Percentiles rank a stretch among this genome's conserved stretches.
phyloP scores from a whole-genome alignment of 495 filamentous ascomycete species.

The Stereocaulon alpinum region DNA sequence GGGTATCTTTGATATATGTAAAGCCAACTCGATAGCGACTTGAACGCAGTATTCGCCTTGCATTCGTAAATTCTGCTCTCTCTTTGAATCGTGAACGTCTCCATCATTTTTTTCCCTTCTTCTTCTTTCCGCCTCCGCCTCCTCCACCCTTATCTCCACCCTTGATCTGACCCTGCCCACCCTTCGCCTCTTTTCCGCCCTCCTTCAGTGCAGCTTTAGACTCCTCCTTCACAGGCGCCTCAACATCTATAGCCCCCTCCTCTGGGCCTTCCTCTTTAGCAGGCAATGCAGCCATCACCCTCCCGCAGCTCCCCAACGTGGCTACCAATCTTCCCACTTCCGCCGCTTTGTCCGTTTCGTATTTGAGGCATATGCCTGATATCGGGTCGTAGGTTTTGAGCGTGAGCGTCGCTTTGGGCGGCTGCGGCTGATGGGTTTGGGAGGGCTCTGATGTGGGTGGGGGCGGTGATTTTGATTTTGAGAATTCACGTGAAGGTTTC shows the following conservation, averaged over 20 bases:
- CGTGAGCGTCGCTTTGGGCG: conserved; percentile 52
- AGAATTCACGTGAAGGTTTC: not conserved
- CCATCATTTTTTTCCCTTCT: conserved; percentile 18
- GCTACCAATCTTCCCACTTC: conserved; percentile 77
- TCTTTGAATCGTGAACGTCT: not conserved
- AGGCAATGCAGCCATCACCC: conserved; percentile 22
- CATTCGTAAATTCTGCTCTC: not conserved
- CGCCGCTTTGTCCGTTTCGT: conserved; percentile 79
- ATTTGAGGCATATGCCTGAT: conserved; percentile 76
- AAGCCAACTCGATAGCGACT: too few relatives aligned
- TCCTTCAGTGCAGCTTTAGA: conserved; percentile 5
- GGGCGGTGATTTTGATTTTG: conserved; percentile 11
- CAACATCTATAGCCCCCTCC: conserved; percentile 5
- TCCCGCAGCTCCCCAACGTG: conserved; percentile 44
- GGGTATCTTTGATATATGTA: conserved; percentile 7
- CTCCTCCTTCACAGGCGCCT: conserved; percentile 5
- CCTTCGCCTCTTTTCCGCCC: conserved; percentile 6
- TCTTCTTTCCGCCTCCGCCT: conserved; percentile 19
- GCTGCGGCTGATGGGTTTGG: conserved; percentile 25
- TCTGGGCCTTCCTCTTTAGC: conserved; percentile 3
- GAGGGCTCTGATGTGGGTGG: conserved; percentile 7
- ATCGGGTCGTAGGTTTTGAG: conserved; percentile 85
- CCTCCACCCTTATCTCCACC: conserved; percentile 13
- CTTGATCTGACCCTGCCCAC: conserved; percentile 4
- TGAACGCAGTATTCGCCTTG: not conserved